Evolutionary conservation across 139 green algal species (phyloP).

Genomic region (Asterochloris sp.): DNA sequence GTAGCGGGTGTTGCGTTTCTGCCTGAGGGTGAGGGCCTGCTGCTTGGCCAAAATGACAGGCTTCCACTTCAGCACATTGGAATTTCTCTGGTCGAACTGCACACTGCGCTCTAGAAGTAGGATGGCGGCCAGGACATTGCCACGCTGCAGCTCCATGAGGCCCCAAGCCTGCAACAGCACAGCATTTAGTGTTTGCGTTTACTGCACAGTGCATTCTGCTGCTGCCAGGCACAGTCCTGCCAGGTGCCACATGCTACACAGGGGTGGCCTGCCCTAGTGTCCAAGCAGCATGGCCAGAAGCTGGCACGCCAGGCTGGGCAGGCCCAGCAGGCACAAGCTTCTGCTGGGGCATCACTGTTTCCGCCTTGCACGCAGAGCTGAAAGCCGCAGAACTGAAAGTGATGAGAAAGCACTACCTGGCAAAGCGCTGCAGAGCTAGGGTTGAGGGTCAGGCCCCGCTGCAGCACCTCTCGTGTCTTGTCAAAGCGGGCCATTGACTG

Average conservation of each 20-base stretch:
- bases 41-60: constrained; percentile 11
- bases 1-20: background rate
- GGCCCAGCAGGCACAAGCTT: background rate
- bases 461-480: constrained; percentile 45
- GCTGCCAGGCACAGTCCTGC: background rate
- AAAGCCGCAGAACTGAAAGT: background rate
- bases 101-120: constrained; percentile 59
- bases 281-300: background rate
- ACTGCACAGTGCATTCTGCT: background rate
- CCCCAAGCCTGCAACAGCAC: constrained; percentile 60
- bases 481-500: background rate
- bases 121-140: constrained; percentile 65
- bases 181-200: background rate
- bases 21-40: background rate
- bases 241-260: background rate
- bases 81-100: constrained; percentile 30
- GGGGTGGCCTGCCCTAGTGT: background rate
- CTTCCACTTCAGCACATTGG: constrained; percentile 47
- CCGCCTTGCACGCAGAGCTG: background rate
- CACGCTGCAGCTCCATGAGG: constrained; percentile 72
- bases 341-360: background rate
- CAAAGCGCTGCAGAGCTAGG: constrained; percentile 43
- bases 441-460: constrained; percentile 63
- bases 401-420: constrained; percentile 36
- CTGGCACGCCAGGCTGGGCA: background rate